Conservation (phyloP, 345 rosid genomes). For the Hypericum perforatum region DNA sequence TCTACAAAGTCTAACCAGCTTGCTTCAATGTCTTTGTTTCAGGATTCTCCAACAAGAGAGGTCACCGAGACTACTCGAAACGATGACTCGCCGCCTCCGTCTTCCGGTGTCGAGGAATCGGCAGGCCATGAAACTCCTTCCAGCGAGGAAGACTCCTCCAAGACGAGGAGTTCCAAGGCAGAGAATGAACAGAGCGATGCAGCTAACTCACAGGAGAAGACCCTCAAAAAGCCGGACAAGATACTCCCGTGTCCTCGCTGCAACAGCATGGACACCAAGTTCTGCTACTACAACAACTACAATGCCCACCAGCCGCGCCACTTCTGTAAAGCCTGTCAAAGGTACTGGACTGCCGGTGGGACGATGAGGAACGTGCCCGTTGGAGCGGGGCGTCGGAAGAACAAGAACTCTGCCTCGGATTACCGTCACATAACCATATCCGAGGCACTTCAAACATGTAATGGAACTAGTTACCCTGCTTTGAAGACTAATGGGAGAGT, state of each 20-base stretch:
- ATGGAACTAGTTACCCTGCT: conserved; percentile 14
- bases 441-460: conserved; percentile 58
- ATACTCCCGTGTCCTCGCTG: conserved; percentile 25
- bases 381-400: conserved; percentile 26
- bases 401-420: conserved; percentile 18
- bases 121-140: conserved; percentile 24
- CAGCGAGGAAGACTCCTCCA: conserved; percentile 35
- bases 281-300: conserved; percentile 25
- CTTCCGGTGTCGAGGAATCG: conserved; percentile 14
- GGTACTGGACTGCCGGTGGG: conserved; percentile 29
- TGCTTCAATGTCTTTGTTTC: conserved; percentile 8
- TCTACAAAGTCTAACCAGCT: no score
- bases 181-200: conserved; percentile 30
- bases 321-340: conserved; percentile 28
- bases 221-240: conserved; percentile 27
- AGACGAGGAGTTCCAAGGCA: conserved; percentile 27
- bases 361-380: conserved; percentile 25
- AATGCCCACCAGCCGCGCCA: conserved; percentile 22
- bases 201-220: conserved; percentile 35
- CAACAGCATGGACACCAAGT: conserved; percentile 25
- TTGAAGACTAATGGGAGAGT: conserved; percentile 16
- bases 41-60: conserved; percentile 26
- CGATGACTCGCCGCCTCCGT: conserved; percentile 2
- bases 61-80: conserved; percentile 11
- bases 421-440: conserved; percentile 26